Percentiles rank a stretch among this genome's conserved stretches.
Conservation (phyloP, 768 basidiomycete genomes). For the Suillus fuscotomentosus region DNA sequence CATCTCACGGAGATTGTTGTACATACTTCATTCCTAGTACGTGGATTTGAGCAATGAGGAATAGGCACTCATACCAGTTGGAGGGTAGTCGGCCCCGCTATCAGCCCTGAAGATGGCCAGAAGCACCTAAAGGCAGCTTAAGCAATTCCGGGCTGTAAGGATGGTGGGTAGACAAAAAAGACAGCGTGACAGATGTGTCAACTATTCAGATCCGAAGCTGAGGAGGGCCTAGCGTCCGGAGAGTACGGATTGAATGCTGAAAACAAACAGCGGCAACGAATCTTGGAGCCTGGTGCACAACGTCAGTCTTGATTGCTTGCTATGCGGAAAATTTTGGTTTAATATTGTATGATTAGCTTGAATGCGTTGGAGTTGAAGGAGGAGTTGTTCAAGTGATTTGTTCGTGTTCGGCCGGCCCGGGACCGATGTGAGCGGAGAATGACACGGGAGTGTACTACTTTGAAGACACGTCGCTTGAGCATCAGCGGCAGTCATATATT, state of each 20-base stretch:
- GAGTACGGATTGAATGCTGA: neutral
- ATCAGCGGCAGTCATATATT: slow-evolving; percentile 22
- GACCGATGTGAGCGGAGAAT: slow-evolving; percentile 31
- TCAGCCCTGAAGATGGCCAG: neutral
- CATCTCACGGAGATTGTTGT: slow-evolving; percentile 8
- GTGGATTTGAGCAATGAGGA: neutral
- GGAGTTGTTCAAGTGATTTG: slow-evolving; percentile 7
- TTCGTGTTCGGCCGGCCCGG: slow-evolving; percentile 19
- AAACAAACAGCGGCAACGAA: neutral
- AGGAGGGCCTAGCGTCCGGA: slow-evolving; percentile 6
- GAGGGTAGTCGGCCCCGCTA: neutral
- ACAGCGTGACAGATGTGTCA: slow-evolving; percentile 6
- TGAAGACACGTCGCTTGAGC: slow-evolving; percentile 17
- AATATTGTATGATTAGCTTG: neutral
- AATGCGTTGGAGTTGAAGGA: neutral
- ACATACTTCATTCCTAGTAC: neutral
- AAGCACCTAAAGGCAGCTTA: neutral
- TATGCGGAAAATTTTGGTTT: neutral
- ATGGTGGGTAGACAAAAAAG: slow-evolving; percentile 4
- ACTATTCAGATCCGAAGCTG: slow-evolving; percentile 3
- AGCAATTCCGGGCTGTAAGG: neutral
- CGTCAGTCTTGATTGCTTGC: neutral
- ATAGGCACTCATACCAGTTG: neutral
- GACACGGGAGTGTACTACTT: slow-evolving; percentile 17
- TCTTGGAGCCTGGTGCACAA: neutral